These are phyloP conservation scores for Solanum chacoense DNA, from an alignment of 305 asterid genomes.

Conservation along the genomic window DNA sequence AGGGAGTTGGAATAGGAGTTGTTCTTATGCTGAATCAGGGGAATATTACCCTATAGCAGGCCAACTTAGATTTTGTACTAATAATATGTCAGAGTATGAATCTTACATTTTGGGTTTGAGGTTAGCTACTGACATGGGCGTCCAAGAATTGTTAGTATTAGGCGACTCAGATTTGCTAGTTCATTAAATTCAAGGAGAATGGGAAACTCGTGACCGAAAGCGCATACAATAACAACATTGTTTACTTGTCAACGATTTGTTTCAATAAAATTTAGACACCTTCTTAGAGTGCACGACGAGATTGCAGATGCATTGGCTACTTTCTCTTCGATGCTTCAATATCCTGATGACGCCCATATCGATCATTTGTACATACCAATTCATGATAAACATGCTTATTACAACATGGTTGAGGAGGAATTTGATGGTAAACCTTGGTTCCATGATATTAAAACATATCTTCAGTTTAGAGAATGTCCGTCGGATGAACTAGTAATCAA, in stretches of 20 bases:
- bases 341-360: background rate
- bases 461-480: background rate
- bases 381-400: background rate
- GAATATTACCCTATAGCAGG: background rate
- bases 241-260: background rate
- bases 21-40: background rate
- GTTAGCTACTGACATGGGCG: background rate
- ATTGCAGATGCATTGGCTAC: background rate
- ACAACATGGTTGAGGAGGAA: background rate
- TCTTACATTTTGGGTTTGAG: background rate
- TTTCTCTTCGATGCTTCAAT: background rate
- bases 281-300: background rate
- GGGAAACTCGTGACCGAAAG: background rate
- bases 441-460: background rate
- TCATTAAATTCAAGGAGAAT: background rate
- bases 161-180: background rate
- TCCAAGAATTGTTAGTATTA: background rate
- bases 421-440: background rate
- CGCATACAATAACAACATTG: background rate
- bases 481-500: background rate
- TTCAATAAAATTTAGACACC: background rate
- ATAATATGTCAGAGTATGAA: no score
- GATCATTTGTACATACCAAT: background rate
- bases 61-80: background rate
- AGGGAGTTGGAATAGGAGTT: background rate